A percentile compares a stretch with the other conserved stretches of the same genome.
phyloP scores from a whole-genome alignment of 257 asterid genomes.

The Solanum piurae region DNA sequence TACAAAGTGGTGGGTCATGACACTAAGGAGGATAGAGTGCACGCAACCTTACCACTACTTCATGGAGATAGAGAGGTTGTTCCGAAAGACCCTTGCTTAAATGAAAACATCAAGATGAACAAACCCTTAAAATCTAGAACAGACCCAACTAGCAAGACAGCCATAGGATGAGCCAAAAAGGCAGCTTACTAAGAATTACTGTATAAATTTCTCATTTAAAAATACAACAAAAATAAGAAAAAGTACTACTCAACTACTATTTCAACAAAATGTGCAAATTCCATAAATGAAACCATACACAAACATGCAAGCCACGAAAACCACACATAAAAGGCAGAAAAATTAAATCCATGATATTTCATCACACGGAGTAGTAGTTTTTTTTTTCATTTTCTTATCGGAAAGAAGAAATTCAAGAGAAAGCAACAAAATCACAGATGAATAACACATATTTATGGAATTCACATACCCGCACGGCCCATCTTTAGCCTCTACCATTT shows the following conservation, averaged over 20 bases:
- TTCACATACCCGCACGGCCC: conserved; percentile 71
- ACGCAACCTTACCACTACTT: background rate
- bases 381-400: background rate
- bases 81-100: background rate
- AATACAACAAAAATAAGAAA: too few relatives aligned
- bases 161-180: background rate
- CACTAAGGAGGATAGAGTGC: background rate
- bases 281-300: too few relatives aligned
- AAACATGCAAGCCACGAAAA: too few relatives aligned
- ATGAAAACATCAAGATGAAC: background rate
- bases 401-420: background rate
- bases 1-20: too few relatives aligned
- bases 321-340: background rate
- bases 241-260: too few relatives aligned
- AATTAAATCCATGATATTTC: too few relatives aligned
- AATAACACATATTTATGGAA: background rate
- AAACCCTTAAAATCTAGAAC: background rate
- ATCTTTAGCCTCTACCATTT: conserved; percentile 44
- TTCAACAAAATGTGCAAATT: too few relatives aligned
- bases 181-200: background rate
- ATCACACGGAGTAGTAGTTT: too few relatives aligned
- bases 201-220: too few relatives aligned
- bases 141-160: background rate
- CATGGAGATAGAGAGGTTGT: too few relatives aligned
- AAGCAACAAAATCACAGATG: background rate